Conservation (phyloP, 1,284 basidiomycete genomes). For the Apiotrichum sp. region DNA sequence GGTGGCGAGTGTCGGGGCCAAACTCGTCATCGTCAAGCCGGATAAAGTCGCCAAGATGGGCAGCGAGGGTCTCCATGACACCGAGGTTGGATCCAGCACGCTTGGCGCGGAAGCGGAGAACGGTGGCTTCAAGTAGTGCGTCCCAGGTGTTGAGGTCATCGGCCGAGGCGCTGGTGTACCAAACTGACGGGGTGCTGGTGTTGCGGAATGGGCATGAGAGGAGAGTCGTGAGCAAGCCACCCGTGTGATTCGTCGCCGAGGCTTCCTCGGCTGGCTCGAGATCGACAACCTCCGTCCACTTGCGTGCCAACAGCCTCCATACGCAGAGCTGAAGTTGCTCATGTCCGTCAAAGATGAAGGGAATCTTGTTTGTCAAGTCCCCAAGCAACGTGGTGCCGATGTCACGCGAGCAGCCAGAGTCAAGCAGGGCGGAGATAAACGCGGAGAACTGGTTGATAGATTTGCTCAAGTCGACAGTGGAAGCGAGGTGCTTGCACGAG, state of each 20-base stretch:
- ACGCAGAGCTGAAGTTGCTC: conserved; percentile 33
- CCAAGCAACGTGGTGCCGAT: conserved; percentile 30
- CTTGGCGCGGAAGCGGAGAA: conserved; percentile 35
- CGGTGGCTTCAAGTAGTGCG: conserved; percentile 25
- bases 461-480: conserved; percentile 7
- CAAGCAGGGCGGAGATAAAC: conserved; percentile 19
- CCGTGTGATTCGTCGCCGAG: conserved; percentile 34
- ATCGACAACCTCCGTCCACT: conserved; percentile 31
- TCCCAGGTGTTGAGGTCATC: conserved; percentile 33
- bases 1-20: neutral
- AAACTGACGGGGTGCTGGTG: conserved; percentile 23
- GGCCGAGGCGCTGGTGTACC: conserved; percentile 25
- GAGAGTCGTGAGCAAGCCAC: conserved; percentile 34
- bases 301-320: conserved; percentile 34
- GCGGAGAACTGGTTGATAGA: conserved; percentile 12
- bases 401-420: conserved; percentile 19
- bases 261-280: conserved; percentile 20
- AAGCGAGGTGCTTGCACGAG: conserved; percentile 16
- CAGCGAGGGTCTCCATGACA: conserved; percentile 37
- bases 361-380: conserved; percentile 36
- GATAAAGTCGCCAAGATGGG: conserved; percentile 33
- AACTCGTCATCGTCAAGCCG: conserved; percentile 3
- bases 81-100: conserved; percentile 36
- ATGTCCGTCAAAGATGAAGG: conserved; percentile 31
- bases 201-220: conserved; percentile 38